phyloP scores from a whole-genome alignment of 106 monocot genomes.

The Allium cepa region DNA sequence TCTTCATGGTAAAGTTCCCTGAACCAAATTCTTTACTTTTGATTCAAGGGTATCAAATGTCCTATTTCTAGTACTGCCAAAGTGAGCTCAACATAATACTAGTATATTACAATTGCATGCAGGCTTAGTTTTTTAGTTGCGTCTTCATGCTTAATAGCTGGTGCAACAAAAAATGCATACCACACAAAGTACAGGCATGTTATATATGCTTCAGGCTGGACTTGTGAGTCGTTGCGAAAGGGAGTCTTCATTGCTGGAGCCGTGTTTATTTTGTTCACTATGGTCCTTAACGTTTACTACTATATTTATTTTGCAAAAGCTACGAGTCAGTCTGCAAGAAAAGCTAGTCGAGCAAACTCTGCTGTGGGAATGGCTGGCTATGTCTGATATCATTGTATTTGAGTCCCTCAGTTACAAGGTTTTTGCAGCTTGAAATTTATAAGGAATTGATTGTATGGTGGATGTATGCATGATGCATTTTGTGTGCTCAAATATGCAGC shows the following conservation, averaged over 20 bases:
- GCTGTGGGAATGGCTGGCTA: constrained; percentile 75
- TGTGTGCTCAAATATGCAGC: too few relatives aligned
- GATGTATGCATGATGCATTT: too few relatives aligned
- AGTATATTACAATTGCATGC: too few relatives aligned
- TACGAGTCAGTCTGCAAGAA: constrained; percentile 51
- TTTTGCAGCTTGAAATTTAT: neutral
- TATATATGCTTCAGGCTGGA: constrained; percentile 87
- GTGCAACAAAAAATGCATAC: constrained; percentile 97
- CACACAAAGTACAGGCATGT: constrained; percentile 84
- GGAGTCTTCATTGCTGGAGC: constrained; percentile 94
- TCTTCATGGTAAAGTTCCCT: constrained; percentile 37
- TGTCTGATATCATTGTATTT: constrained; percentile 11
- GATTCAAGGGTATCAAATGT: too few relatives aligned
- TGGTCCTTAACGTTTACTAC: constrained; percentile 93
- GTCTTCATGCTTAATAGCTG: constrained; percentile 70
- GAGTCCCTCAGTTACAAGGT: neutral
- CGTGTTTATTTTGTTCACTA: constrained; percentile 84
- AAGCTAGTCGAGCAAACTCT: constrained; percentile 23
- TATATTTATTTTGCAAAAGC: constrained; percentile 94
- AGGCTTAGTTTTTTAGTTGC: constrained; percentile 77
- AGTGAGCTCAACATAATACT: too few relatives aligned
- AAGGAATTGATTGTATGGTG: neutral
- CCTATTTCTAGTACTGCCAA: too few relatives aligned
- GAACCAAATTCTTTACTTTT: too few relatives aligned
- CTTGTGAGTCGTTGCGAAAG: constrained; percentile 84